phyloP scores from a whole-genome alignment of 805 yeast genomes.

The Wickerhamomyces chambardii region DNA sequence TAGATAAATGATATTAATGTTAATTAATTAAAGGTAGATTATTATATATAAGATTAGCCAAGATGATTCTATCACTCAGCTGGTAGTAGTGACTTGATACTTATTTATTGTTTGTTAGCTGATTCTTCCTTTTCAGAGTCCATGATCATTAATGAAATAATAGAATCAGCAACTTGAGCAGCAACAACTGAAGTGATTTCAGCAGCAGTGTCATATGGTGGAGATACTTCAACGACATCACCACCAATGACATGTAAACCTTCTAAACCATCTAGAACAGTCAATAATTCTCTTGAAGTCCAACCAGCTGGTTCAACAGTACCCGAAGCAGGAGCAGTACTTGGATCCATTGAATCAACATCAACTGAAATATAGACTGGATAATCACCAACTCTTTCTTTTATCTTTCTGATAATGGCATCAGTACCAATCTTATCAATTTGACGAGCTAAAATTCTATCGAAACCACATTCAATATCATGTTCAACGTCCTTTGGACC shows the following conservation, averaged over 20 bases:
- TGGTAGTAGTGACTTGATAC: too few species aligned
- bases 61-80: too few species aligned
- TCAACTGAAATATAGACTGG: constrained; percentile 40
- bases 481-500: constrained; percentile 26
- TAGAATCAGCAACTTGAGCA: constrained; percentile 48
- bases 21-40: too few species aligned
- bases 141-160: constrained; percentile 30
- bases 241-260: constrained; percentile 40
- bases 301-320: constrained; percentile 47
- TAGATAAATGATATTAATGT: too few species aligned
- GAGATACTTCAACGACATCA: constrained; percentile 47
- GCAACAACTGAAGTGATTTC: constrained; percentile 59
- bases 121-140: constrained; percentile 5
- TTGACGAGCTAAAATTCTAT: constrained; percentile 35
- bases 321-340: constrained; percentile 44
- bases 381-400: constrained; percentile 25
- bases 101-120: too few species aligned
- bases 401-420: constrained; percentile 26
- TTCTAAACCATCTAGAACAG: constrained; percentile 31
- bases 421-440: constrained; percentile 32
- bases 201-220: constrained; percentile 52
- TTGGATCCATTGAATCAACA: constrained; percentile 43
- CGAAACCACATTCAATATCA: constrained; percentile 41
- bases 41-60: too few species aligned
- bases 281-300: constrained; percentile 35